phyloP scores from a whole-genome alignment of 2,329 filamentous ascomycete genomes.

The Botrytis byssoidea region DNA sequence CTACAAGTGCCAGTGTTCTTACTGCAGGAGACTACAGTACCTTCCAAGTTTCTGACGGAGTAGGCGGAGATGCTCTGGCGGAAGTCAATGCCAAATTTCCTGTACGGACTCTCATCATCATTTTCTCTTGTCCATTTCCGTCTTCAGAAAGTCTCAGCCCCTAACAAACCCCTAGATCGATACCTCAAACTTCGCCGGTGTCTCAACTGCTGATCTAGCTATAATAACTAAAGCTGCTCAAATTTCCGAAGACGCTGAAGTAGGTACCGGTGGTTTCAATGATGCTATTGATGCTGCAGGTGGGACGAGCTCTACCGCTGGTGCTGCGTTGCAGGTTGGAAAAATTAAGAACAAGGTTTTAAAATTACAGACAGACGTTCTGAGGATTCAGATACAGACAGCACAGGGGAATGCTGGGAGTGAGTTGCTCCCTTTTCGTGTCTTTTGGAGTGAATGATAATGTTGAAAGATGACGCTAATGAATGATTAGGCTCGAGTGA shows the following conservation, averaged over 20 bases:
- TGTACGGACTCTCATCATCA: conserved; percentile 37
- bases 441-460: not conserved
- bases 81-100: conserved; percentile 56
- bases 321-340: not conserved
- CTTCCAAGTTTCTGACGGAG: conserved; percentile 46
- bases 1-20: not conserved
- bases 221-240: conserved; percentile 43
- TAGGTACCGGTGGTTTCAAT: conserved; percentile 34
- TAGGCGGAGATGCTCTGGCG: conserved; percentile 52
- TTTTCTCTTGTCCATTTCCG: not conserved
- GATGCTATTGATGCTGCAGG: not conserved
- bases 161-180: conserved; percentile 42
- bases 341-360: not conserved
- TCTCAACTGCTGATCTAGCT: conserved; percentile 40
- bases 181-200: conserved; percentile 45
- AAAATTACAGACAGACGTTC: not conserved
- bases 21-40: not conserved
- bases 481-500: conserved; percentile 37
- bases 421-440: not conserved
- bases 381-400: not conserved
- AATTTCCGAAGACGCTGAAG: conserved; percentile 55
- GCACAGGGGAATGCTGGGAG: not conserved
- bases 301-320: not conserved
- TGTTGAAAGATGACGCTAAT: not conserved
- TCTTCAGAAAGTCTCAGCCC: not conserved